Conservation (phyloP, 2,329 filamentous ascomycete genomes). For the Colletotrichum orchidophilum region DNA sequence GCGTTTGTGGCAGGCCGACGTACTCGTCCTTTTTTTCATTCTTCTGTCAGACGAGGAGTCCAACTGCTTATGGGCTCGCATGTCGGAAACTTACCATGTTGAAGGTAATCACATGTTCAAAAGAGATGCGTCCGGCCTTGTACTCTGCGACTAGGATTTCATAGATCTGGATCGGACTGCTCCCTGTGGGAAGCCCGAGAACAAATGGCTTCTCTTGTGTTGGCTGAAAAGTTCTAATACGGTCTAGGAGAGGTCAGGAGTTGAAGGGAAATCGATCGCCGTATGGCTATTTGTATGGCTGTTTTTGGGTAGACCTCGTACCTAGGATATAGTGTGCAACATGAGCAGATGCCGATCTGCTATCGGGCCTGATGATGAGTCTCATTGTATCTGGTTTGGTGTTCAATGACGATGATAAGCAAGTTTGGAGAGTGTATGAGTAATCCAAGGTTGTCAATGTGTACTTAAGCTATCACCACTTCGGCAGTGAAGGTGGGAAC, state of each 20-base stretch:
- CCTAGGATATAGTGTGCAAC: slow-evolving; percentile 80
- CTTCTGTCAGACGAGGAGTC: not conserved
- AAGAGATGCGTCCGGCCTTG: slow-evolving; percentile 57
- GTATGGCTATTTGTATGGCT: too few relatives aligned
- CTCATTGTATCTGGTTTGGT: slow-evolving; percentile 61
- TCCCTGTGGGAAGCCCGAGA: slow-evolving; percentile 38
- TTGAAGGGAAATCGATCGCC: too few relatives aligned
- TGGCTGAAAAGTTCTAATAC: slow-evolving; percentile 36
- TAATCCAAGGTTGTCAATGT: not conserved
- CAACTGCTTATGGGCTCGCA: not conserved
- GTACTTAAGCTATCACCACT: not conserved
- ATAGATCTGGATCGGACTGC: slow-evolving; percentile 37
- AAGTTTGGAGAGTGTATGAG: not conserved
- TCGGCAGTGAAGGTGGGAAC: not conserved
- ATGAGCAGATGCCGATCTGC: slow-evolving; percentile 69
- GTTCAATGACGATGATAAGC: not conserved
- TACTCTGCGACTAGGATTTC: slow-evolving; percentile 70
- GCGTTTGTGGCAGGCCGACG: slow-evolving; percentile 75
- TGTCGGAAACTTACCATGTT: slow-evolving; percentile 64
- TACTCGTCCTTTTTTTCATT: slow-evolving; percentile 75
- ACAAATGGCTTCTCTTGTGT: slow-evolving; percentile 37
- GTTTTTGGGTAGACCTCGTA: slow-evolving; percentile 43
- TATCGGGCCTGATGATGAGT: slow-evolving; percentile 76
- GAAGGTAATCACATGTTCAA: slow-evolving; percentile 79
- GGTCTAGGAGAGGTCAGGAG: slow-evolving; percentile 50